phyloP scores from a whole-genome alignment of 2,329 filamentous ascomycete genomes.

The Pestalotiopsis sp. region DNA sequence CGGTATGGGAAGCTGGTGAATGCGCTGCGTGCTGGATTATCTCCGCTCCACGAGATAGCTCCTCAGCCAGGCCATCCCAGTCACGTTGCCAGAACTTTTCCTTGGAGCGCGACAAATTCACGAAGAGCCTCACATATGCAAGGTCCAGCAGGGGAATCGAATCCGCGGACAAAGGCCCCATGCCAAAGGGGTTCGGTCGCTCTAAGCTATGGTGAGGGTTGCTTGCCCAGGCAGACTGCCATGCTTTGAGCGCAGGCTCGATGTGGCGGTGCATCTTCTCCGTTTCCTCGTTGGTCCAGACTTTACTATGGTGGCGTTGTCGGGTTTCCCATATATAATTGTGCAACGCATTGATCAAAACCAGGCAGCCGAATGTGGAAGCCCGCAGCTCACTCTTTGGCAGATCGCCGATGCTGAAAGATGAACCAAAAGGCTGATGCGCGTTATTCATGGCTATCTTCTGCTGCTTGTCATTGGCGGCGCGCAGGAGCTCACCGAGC shows the following conservation, averaged over 20 bases:
- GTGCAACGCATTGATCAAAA: conserved; percentile 92
- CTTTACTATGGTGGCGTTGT: conserved; percentile 82
- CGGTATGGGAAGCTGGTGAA: conserved; percentile 54
- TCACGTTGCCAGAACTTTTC: conserved; percentile 94
- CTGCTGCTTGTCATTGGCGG: conserved; percentile 63
- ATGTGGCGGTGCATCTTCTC: conserved; percentile 96
- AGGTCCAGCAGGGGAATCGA: conserved; percentile 89
- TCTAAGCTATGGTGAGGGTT: conserved; percentile 85
- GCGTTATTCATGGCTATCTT: conserved; percentile 48
- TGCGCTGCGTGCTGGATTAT: conserved; percentile 73
- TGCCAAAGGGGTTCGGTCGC: conserved; percentile 80
- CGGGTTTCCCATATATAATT: conserved; percentile 99
- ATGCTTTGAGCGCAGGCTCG: conserved; percentile 89
- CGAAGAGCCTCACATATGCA: conserved; percentile 89
- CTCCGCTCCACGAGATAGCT: conserved; percentile 78
- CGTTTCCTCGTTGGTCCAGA: conserved; percentile 90
- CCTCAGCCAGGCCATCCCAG: conserved; percentile 88
- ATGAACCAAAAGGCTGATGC: conserved; percentile 51
- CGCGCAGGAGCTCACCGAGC: conserved; percentile 77
- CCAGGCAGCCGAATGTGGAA: conserved; percentile 88
- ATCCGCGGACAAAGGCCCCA: conserved; percentile 83
- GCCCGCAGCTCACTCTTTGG: conserved; percentile 70
- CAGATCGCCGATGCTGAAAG: conserved; percentile 47
- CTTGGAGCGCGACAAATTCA: conserved; percentile 89
- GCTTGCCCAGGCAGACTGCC: conserved; percentile 89